Percentiles rank a stretch among this genome's conserved stretches.
phyloP scores from a whole-genome alignment of 2,329 filamentous ascomycete species.

The Trichoderma oligosporum region DNA sequence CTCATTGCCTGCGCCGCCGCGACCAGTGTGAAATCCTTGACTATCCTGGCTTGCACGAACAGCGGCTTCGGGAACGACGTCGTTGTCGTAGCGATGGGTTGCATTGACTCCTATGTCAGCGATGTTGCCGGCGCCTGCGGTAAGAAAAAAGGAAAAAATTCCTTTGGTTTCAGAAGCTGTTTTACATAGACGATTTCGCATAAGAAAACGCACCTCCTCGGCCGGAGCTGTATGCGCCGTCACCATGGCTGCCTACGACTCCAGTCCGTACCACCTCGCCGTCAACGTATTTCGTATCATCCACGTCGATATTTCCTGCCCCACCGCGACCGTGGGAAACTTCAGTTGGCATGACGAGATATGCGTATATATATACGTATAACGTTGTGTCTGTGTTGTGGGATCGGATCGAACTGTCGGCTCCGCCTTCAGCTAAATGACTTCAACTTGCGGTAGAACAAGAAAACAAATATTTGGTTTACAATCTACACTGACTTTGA shows the following conservation, averaged over 20 bases:
- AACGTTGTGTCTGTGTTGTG: not conserved
- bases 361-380: no score
- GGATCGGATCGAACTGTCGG: no score
- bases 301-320: conserved; percentile 57
- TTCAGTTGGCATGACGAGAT: conserved; percentile 40
- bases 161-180: no score
- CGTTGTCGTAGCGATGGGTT: conserved; percentile 45
- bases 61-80: conserved; percentile 51
- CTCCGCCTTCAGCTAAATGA: no score
- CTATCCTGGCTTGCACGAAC: conserved; percentile 46
- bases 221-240: conserved; percentile 56
- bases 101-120: conserved; percentile 43
- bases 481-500: no score
- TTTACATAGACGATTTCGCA: no score
- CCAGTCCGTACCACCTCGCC: conserved; percentile 58
- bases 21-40: conserved; percentile 54
- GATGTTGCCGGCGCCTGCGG: conserved; percentile 58
- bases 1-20: conserved; percentile 58
- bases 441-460: no score
- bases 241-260: conserved; percentile 51
- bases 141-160: no score
- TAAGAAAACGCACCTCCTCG: conserved; percentile 49
- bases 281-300: conserved; percentile 58
- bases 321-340: conserved; percentile 60
- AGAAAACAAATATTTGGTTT: no score